Base-by-base conservation (phyloP, 306 rosid species). In the Trifolium subterraneum region DNA sequence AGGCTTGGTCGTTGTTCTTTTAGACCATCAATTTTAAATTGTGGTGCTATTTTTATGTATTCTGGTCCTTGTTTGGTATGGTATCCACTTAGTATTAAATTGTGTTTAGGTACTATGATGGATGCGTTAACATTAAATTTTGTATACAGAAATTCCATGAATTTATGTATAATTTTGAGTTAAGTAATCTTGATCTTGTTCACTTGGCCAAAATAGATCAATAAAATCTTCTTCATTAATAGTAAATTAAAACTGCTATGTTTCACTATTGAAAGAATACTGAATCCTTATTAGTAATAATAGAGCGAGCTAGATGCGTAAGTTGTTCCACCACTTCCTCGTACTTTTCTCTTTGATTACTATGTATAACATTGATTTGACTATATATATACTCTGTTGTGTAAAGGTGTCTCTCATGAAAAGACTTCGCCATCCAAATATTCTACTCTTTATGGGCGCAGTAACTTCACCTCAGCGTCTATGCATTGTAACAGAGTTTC, bases 391-490 rank as follows among this genome's bases (percentile, higher is more conserved):
- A 81, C n/a, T 80, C 68, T 64, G 1, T 77, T 80, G 71, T 64
- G 1, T 75, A 65, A 74, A 95, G 99, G 96, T 95, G 58, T 95
- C 98, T 79, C 83, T 95, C 70, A 88, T 95, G 98, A 95, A 88
- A 84, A 92, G 90, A 77, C 99, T 95, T 80, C 85, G 99, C 27
- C 99, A 95, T 81, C 99, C 99, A 79, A 95, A 95, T 54, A 83
- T 95, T 82, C 83, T 95, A 71, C 96, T 95, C 70, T 95, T 95
- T 66, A 95, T 95, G 99, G 99, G 99, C 77, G 99, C 97, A 45
- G 99, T 95, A 78, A 89, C 99, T 79, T 95, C 99, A 52, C 88
- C 96, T 61, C 86, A 88, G 45, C 98, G 84, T 79, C 92, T 92
- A 70, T 88, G 98, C 88, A 95, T 95, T 2, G 96, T 92, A 39